A percentile compares a stretch with the other conserved stretches of the same genome.
Conservation (phyloP, 2,329 filamentous ascomycete species). For the Aureobasidium sp. region DNA sequence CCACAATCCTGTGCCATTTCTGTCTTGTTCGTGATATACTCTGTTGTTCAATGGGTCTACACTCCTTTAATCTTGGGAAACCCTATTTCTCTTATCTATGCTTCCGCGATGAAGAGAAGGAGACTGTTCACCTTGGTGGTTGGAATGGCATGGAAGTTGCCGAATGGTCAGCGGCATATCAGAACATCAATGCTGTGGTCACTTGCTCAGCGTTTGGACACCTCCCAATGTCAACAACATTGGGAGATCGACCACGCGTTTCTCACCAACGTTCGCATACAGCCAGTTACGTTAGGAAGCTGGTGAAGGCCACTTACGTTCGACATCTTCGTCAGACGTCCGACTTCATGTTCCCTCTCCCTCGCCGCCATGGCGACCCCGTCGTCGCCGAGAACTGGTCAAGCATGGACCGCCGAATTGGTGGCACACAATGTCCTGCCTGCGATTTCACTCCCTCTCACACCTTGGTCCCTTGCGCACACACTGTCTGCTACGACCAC, state of each 20-base stretch:
- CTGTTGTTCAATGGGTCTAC: not conserved
- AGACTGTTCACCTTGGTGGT: not conserved
- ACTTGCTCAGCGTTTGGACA: not conserved
- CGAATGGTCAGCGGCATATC: not conserved
- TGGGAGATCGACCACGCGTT: not conserved
- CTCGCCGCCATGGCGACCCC: not conserved
- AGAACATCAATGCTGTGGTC: not conserved
- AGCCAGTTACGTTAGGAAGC: not conserved
- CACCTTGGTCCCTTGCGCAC: slow-evolving; percentile 12
- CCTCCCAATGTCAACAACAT: not conserved
- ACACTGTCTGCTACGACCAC: slow-evolving; percentile 17
- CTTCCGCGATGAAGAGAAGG: not conserved
- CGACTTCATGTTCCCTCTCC: not conserved
- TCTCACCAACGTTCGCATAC: not conserved
- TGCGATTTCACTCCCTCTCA: slow-evolving; percentile 5
- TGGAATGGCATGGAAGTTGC: not conserved
- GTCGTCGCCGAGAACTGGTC: not conserved
- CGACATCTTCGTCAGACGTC: not conserved
- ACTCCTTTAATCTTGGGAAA: not conserved
- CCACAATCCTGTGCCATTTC: not conserved
- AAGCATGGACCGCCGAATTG: not conserved
- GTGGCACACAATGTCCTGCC: not conserved
- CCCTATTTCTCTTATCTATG: not conserved
- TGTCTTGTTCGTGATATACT: not conserved
- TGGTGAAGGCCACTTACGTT: not conserved